Base-by-base conservation (phyloP, 352 stramenopile species). In the Phytophthora foliorum region DNA sequence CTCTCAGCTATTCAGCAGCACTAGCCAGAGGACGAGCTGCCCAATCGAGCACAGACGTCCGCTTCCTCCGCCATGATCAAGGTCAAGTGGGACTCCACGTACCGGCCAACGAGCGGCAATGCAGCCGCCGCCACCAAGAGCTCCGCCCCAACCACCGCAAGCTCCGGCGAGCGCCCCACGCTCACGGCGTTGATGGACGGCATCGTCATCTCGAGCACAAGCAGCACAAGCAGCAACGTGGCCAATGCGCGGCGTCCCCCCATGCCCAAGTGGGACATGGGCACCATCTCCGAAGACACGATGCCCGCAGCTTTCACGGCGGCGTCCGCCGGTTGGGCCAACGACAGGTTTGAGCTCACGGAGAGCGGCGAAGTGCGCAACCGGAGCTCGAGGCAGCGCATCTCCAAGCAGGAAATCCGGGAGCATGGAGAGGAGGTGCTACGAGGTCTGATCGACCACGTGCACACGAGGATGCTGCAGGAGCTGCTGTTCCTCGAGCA, bases 401-500 rank as follows among this genome's bases (percentile, higher is more conserved):
- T 95, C 58, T 88, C 70, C 54, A 91, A 93, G 52, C 65, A 81
- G 38, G 83, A 93, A 63, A 88, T 94, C 42, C 83, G 84, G 13
- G 70, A 81, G 4, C 78, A 90, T 53, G 87, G 86, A 46, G 88
- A 95, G 60, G 83, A 82, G 2, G 75, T 95, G n/a, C 72, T 95
- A 9, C 59, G 73, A 0, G 77, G 80, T 0, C 78, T 95, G 3
- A 95, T 95, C 56, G 74, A 79, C 38, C 73, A 93, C 64, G 86
- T 95, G 3, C 88, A 95, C 70, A 81, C 70, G 53, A 74, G 85
- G 34, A 95, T 95, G 88, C 57, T 93, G 60, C 81, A 88, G 57
- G 88, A 95, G 50, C 75, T 91, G n/a, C 54, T 87, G 63, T 95
- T 93, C 50, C 59, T 92, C 4, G 82, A 93, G 57, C 88, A 95